Evolutionary conservation across 2,329 filamentous ascomycete species (phyloP), one percentile per base, ranked within the genome.

Genomic region (Hirsutella minnesotensis): DNA sequence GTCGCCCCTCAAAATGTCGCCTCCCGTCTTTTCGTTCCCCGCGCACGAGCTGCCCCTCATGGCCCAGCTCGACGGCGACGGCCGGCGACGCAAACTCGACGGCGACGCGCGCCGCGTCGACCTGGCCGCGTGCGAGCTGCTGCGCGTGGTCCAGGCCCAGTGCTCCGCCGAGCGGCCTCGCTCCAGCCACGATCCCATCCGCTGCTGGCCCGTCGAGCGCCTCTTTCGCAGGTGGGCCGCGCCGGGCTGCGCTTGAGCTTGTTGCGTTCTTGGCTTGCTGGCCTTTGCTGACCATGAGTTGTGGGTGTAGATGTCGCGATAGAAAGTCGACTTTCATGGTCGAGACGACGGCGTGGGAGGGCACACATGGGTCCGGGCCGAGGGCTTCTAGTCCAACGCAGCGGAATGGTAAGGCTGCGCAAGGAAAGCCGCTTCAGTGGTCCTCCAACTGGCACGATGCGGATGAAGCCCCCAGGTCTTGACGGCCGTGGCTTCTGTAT

Each of bases 321-420:
- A 69, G 62, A 51, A 73, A 73, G 13, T 73, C 73, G 4, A 62
- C 45, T 8, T 82, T 81, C 51, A 71, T 66, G 56, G 72, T 79
- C 36, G 78, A 82, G 61, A 82, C 78, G 20, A 81, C 78, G 12
- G 67, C 69, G 36, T 81, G 77, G 77, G 77, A 81, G 60, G 33
- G 12, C 15, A 35, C n/a, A n/a, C 15, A n/a, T 9, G 33, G 16
- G 5, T 18, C 24, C 24, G 33, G 33, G 8, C 66, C 58, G 46
- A 56, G 54, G 46, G 50, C 49, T 27, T 12, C 24, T 7, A 12
- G 24, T 12, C 12, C 31, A n/a, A 10, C 38, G 49, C 48, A 38
- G 39, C 42, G 20, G 4, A 39, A 43, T 43, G 49, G 49, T 40
- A 45, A 42, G 46, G 42, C 46, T 27, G 40, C 43, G 39, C 41